phyloP scores from a whole-genome alignment of 345 rosid species.

The Pistacia integerrima region DNA sequence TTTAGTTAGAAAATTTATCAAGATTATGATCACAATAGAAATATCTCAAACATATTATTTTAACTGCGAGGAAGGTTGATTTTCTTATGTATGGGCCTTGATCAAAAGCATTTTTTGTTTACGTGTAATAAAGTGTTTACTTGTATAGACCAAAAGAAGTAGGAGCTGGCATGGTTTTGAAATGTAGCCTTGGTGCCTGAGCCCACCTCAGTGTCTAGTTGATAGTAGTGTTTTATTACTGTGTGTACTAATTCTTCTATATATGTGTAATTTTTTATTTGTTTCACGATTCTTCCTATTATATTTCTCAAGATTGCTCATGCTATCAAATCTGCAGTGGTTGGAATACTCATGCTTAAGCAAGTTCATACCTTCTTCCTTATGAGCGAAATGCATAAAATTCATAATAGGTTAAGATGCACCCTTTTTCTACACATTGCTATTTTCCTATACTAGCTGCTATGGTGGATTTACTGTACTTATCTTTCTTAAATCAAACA shows the following conservation, averaged over 20 bases:
- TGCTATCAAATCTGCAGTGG: constrained; percentile 6
- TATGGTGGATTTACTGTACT: too few relatives aligned
- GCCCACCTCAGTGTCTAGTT: background rate
- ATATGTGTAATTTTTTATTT: background rate
- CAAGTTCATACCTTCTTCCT: background rate
- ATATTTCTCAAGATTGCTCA: background rate
- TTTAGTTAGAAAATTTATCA: background rate
- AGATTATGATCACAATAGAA: background rate
- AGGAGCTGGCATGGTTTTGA: background rate
- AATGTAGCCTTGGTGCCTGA: background rate
- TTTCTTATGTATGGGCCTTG: background rate
- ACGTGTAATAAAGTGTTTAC: background rate
- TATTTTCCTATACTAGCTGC: too few relatives aligned
- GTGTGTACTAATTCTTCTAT: background rate
- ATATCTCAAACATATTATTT: background rate
- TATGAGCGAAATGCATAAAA: background rate
- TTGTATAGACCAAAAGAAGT: background rate
- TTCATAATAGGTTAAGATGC: background rate
- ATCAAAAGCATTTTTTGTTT: background rate
- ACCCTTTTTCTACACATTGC: too few relatives aligned
- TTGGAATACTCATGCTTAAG: background rate
- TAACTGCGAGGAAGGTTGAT: background rate
- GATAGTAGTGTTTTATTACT: background rate
- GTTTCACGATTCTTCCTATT: background rate
- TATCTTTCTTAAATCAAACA: background rate